phyloP scores from a whole-genome alignment of 2,329 filamentous ascomycete genomes.

The Macrophomina tecta region DNA sequence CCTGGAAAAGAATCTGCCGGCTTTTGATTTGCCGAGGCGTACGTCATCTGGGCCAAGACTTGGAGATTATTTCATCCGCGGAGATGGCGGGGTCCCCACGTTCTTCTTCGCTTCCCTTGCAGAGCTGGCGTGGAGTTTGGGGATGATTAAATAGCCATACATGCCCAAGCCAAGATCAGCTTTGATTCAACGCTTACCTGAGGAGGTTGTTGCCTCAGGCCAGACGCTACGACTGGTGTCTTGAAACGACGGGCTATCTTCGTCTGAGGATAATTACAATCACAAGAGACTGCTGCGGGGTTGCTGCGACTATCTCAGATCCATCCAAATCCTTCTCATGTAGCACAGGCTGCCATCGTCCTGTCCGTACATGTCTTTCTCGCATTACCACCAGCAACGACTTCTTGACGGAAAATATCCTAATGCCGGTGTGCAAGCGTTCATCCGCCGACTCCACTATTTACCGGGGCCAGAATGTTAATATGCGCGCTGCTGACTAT shows the following conservation, averaged over 20 bases:
- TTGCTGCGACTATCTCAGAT: too few relatives aligned
- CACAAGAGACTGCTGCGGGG: too few relatives aligned
- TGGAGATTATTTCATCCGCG: conserved; percentile 20
- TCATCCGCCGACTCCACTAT: background rate
- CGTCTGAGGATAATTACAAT: too few relatives aligned
- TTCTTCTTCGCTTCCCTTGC: background rate
- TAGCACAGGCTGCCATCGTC: too few relatives aligned
- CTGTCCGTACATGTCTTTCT: too few relatives aligned
- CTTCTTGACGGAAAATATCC: background rate
- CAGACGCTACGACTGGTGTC: background rate
- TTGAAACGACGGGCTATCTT: too few relatives aligned
- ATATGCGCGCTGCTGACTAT: background rate
- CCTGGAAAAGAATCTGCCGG: conserved; percentile 21
- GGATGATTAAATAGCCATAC: conserved; percentile 10
- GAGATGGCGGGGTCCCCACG: conserved; percentile 17
- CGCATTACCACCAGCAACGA: background rate
- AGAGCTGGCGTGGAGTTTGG: background rate
- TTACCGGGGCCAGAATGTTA: background rate
- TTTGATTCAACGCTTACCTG: conserved; percentile 3
- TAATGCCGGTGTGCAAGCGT: background rate
- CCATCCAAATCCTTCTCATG: too few relatives aligned
- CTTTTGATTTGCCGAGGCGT: conserved; percentile 10
- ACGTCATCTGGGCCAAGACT: background rate
- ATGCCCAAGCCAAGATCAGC: background rate
- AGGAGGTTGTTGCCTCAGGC: background rate